A percentile compares a stretch with the other conserved stretches of the same genome.
Conservation (phyloP, 129 eudicot genomes). For the Sambucus nigra region DNA sequence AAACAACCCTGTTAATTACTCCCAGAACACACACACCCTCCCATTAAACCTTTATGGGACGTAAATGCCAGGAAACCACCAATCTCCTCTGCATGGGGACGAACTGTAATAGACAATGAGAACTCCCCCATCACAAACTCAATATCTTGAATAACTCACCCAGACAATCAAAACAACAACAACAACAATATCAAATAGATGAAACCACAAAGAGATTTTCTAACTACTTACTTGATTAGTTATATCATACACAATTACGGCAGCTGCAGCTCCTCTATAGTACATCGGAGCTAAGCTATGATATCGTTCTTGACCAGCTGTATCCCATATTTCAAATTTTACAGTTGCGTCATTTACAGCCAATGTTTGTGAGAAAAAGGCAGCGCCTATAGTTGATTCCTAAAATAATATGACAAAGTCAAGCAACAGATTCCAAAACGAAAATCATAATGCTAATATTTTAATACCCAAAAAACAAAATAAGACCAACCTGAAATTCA, state of each 20-base stretch:
- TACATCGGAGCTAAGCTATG: slow-evolving; percentile 57
- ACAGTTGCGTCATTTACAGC: slow-evolving; percentile 37
- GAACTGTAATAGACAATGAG: too few relatives aligned
- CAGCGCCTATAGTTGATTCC: slow-evolving; percentile 58
- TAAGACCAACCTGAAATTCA: slow-evolving; percentile 38
- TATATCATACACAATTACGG: slow-evolving; percentile 37
- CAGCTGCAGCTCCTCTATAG: slow-evolving; percentile 49
- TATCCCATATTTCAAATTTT: slow-evolving; percentile 48
- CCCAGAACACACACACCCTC: too few relatives aligned
- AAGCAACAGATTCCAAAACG: not conserved
- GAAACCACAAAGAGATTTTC: not conserved
- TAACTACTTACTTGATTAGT: slow-evolving; percentile 11
- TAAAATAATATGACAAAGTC: slow-evolving; percentile 5
- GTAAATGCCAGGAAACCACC: too few relatives aligned
- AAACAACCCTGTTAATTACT: too few relatives aligned
- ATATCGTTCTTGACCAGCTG: slow-evolving; percentile 51
- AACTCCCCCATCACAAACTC: too few relatives aligned
- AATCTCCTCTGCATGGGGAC: too few relatives aligned
- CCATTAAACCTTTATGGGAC: too few relatives aligned
- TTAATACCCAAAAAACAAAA: not conserved
- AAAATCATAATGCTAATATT: not conserved
- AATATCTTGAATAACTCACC: too few relatives aligned
- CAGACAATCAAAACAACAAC: too few relatives aligned
- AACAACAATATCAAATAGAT: too few relatives aligned
- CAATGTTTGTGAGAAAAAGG: slow-evolving; percentile 40